Evolutionary conservation across 345 rosid species (phyloP).

Genomic region (Hibiscus syriacus): DNA sequence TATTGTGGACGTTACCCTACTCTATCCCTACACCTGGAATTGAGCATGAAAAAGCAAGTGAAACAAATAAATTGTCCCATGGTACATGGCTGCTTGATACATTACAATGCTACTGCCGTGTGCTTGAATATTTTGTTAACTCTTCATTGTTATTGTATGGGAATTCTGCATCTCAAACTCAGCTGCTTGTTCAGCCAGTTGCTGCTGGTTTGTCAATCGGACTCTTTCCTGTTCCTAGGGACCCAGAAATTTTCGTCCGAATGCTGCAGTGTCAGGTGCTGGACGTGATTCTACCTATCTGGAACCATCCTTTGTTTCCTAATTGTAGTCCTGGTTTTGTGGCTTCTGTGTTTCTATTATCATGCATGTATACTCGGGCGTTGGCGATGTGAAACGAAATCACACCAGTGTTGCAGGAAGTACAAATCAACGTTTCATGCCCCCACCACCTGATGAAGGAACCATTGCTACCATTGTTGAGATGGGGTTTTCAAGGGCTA

Average conservation of each 20-base stretch:
- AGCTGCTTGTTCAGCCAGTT: no score
- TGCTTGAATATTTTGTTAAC: slow-evolving; percentile 82
- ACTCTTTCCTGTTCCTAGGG: slow-evolving; percentile 86
- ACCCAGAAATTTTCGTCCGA: slow-evolving; percentile 77
- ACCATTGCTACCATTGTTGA: slow-evolving; percentile 81
- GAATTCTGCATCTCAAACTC: slow-evolving; percentile 71
- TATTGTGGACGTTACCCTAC: slow-evolving; percentile 72
- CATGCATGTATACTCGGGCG: slow-evolving; percentile 79
- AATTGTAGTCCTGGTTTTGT: slow-evolving; percentile 68
- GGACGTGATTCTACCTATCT: slow-evolving; percentile 76
- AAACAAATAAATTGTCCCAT: slow-evolving; percentile 57
- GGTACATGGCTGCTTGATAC: slow-evolving; percentile 76
- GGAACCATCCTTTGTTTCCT: slow-evolving; percentile 83
- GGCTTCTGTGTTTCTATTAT: slow-evolving; percentile 71
- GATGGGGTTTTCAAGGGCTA: slow-evolving; percentile 96
- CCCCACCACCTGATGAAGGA: slow-evolving; percentile 89
- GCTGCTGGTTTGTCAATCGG: slow-evolving; percentile 87
- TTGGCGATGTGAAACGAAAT: slow-evolving; percentile 74
- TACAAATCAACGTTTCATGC: slow-evolving; percentile 60
- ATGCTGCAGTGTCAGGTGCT: slow-evolving; percentile 90
- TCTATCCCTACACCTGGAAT: slow-evolving; percentile 38
- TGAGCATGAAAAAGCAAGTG: slow-evolving; percentile 65
- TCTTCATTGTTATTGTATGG: slow-evolving; percentile 61
- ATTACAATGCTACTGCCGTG: slow-evolving; percentile 68
- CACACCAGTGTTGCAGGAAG: slow-evolving; percentile 58